Evolutionary conservation across 2,329 filamentous ascomycete species (phyloP), one percentile per base, ranked within the genome.

Genomic region (Epichloe aotearoae): DNA sequence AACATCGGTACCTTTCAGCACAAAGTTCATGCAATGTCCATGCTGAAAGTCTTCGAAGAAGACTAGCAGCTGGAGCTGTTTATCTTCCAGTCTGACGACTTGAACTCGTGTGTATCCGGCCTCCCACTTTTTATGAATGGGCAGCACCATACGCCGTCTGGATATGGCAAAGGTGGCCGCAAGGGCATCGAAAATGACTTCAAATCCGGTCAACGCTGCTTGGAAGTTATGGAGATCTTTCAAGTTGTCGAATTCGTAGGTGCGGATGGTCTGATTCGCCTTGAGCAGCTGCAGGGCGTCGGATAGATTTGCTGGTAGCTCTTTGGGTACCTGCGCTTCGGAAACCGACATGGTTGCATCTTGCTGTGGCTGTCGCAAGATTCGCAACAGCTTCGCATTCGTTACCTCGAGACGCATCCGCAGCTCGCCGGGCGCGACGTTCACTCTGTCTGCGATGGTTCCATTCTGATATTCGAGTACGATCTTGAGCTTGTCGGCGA

Each of bases 81-180:
- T 86, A 55, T 89, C 86, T 56, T 84, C 83, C 56, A 81, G 75
- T 50, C 59, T 62, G 37, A 95, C 80, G 38, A 95, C 74, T 63
- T 95, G 89, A 7, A 95, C 73, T 37, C 90, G 81, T 8, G 87
- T 87, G 38, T 76, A 77, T n/a, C 76, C 80, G 2, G 89, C 86
- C 62, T 94, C 88, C 87, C 88, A 94, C 66, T 93, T 93, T 69
- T 95, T 95, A 70, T 94, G 86, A 57, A 95, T 91, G 0, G 88
- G 88, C 15, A 95, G 88, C 12, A 95, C 87, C 84, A 90, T 93
- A 57, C 87, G 80, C 46, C 87, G 81, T 33, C 89, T 82, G 1
- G 89, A 83, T 56, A 95, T 95, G 52, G 84, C 82, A 64, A 95
- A 87, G 0, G 80, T 82, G 7, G 77, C 73, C 5, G 88, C 88